Evolutionary conservation across 805 yeast genomes (phyloP), one percentile per base, ranked within the genome.

Genomic region (Scheffersomyces spartinae): DNA sequence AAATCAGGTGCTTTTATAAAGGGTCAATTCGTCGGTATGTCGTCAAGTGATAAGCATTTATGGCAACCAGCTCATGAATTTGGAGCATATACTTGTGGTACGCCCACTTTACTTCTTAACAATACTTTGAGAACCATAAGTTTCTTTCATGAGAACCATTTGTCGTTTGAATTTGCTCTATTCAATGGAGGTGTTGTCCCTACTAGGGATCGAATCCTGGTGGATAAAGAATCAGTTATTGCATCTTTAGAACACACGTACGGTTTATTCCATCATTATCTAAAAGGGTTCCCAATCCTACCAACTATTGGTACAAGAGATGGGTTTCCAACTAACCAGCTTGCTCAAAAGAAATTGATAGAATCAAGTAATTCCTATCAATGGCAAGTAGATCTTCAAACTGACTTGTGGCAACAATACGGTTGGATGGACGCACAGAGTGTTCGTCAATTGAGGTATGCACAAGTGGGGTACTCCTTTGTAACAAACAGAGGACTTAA

Each of bases 11-110:
- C 27, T 15, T 35, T 35, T 25, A 34, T 25, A 13, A 32, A 34
- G 15, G 41, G 41, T n/a, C 27, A 21, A 12, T 27, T 26, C 13
- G 18, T 33, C 13, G 39, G 31, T 27, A 17, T 23, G 13, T 29
- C 26, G 16, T 13, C 15, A 9, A 9, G 17, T 4, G 17, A 17
- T 7, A 4, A 9, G 4, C 18, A 6, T 5, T 9, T n/a, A 11
- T 29, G 32, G 32, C 19, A 11, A 9, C 32, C 29, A 12, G 29
- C 29, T 10, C 29, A 20, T 17, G 21, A 20, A 17, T 26, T 29
- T 18, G 32, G 32, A 4, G 18, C 29, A n/a, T 29, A 29, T 22
- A 17, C 24, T 7, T 29, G 32, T 18, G 32, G 18, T 6, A 6
- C 24, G 3, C 32, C 32, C 9, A 10, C 9, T 18, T 10, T 29